Conservation (phyloP, 768 basidiomycete genomes). For the Suillus placidus region DNA sequence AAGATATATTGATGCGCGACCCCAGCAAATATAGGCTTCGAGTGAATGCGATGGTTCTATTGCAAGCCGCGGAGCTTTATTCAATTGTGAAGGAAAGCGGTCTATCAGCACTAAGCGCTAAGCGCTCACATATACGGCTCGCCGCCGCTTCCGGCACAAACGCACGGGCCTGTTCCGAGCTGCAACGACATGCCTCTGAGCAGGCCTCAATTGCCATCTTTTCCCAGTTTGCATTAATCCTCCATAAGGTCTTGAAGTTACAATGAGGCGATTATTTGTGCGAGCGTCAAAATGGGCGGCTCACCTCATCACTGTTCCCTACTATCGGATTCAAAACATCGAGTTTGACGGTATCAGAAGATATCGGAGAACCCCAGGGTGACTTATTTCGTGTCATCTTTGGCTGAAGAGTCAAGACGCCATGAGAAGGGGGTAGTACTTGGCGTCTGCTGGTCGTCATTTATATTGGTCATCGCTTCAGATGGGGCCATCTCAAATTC, state of each 20-base stretch:
- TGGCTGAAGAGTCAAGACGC: constrained; percentile 14
- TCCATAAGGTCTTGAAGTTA: constrained; percentile 55
- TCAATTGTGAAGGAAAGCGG: not conserved
- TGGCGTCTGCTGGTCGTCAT: not conserved
- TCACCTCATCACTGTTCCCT: constrained; percentile 66
- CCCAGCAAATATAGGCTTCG: not conserved
- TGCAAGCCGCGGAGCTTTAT: not conserved
- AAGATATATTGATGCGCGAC: not conserved
- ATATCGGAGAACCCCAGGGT: constrained; percentile 22
- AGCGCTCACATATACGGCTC: not conserved
- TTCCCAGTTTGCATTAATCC: constrained; percentile 69
- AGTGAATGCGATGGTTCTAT: not conserved
- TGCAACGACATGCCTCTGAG: constrained; percentile 53
- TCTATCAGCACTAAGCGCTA: too few species aligned
- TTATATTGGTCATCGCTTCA: not conserved
- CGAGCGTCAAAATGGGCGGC: constrained; percentile 20
- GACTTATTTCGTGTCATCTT: constrained; percentile 17
- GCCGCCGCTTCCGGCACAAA: not conserved
- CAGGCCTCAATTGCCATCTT: constrained; percentile 58
- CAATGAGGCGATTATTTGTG: not conserved
- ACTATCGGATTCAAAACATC: constrained; percentile 69
- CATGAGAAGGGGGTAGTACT: constrained; percentile 13
- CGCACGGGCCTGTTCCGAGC: constrained; percentile 53
- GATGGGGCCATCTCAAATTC: not conserved
- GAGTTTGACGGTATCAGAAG: constrained; percentile 43